Base-by-base conservation (phyloP, 2,329 filamentous ascomycete genomes). In the Aspergillus flavus region DNA sequence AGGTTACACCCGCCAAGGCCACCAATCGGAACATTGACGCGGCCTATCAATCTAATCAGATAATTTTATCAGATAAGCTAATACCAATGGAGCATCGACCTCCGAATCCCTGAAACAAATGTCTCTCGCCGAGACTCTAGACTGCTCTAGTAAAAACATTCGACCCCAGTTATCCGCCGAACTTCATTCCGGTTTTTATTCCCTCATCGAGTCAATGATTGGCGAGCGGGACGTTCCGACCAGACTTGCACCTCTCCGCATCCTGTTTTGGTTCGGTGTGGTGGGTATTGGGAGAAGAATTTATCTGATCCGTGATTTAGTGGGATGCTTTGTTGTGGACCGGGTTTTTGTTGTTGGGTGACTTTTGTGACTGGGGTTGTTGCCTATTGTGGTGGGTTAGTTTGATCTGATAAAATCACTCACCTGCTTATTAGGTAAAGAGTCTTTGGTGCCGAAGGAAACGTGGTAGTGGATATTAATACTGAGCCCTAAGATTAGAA, bases 41-140 rank as follows among this genome's bases (percentile, higher is more conserved):
- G 6, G 19, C 28, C 50, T 61, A 69, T 70, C 61, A 69, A 70
- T 71, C 67, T 66, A 61, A 66, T 64, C 59, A 58, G 61, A 63
- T 64, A 60, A 39, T 58, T 58, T 21, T 16, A 54, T 57, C 26
- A 16, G 46, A 28, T 21, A 50, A 34, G 53, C 45, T 28, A 50
- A n/a, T 7, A 21, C 48, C 23, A 7, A 28, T 11, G 28, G 19
- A 32, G 48, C 16, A 52, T 52, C 14, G 14, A 3, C 23, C 0
- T 19, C 21, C 48, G 48, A 52, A 9, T 52, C 39, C 1, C 19
- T 41, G 26, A n/a, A 52, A 52, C 23, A 19, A 9, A 28, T 52
- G 26, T 12, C 43, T 23, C 21, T 11, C 10, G 43, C 9, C 23
- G 11, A 52, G 23, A 9, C 12, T 41, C 19, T 41, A 41, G 39